Conservation (phyloP, 176 grass and related monocot species). For the Puya raimondii region DNA sequence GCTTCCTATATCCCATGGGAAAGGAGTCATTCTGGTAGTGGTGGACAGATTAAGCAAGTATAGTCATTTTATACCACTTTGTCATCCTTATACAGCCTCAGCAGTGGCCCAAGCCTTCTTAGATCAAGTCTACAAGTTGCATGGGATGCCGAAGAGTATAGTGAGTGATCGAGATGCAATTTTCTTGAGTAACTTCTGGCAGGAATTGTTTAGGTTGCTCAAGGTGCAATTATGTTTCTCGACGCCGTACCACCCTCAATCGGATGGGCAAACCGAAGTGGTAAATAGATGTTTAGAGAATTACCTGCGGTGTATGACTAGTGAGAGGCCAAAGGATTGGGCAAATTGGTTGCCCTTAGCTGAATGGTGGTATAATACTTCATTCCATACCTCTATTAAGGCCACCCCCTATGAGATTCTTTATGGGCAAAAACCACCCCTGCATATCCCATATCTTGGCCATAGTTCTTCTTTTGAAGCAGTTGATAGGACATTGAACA, state of each 20-base stretch:
- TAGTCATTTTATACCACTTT: neutral
- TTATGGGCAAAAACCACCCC: neutral
- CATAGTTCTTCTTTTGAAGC: neutral
- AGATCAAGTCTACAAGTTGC: neutral
- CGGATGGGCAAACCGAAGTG: neutral
- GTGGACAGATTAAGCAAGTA: neutral
- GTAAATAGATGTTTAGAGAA: neutral
- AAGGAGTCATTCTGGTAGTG: neutral
- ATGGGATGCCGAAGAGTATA: neutral
- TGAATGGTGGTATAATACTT: conserved; percentile 13
- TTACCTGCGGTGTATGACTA: neutral
- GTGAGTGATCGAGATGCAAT: neutral
- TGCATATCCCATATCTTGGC: too few species aligned
- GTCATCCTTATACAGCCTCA: neutral
- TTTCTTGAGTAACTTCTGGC: neutral
- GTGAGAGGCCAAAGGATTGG: neutral
- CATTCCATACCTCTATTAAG: neutral
- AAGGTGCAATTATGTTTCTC: neutral
- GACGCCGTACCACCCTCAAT: neutral
- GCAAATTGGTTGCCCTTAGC: neutral
- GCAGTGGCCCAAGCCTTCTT: neutral
- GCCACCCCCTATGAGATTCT: neutral
- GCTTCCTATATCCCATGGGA: neutral
- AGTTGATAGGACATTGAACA: neutral
- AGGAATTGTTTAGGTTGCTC: neutral